Base-by-base conservation (phyloP, 352 stramenopile genomes). In the Globisporangium spinosum region DNA sequence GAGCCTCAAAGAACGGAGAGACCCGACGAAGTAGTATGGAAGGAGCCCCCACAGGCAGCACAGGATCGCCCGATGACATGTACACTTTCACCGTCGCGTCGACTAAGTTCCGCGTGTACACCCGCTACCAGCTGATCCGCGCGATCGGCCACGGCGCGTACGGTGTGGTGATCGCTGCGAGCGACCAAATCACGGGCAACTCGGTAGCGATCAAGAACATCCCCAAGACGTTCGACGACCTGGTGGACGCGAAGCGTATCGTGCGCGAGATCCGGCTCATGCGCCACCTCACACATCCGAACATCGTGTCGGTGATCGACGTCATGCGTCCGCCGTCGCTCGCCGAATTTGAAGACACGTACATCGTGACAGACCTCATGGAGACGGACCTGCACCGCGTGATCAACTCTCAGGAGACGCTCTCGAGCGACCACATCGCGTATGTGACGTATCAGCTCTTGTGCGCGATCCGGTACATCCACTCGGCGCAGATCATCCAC, bases 171-270 rank as follows among this genome's bases (percentile, higher is more conserved):
- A 91, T 94, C 66, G 86, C 86, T 38, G 86, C 84, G 20, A 91
- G 80, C 51, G 86, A 94, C 73, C 84, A 91, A 75, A 76, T 91
- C 51, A 90, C 82, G 38, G 86, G 86, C 60, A 91, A 93, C 59
- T 90, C 86, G 15, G 84, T 94, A 2, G 86, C 86, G 25, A 93
- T 94, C 72, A 94, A 94, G 69, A 94, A 94, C 68, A 87, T 94
- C 57, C 84, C 86, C 27, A 89, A 89, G 67, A 94, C 84, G 0
- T 94, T 94, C 25, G 86, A 94, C 51, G 86, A 94, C 64, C 75
- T 94, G 2, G 81, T 94, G 0, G 86, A 94, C 66, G 86, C 86
- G 25, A 94, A 94, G 77, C 84, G 86, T 13, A 94, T 94, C 22
- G 84, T 94, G 56, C 86, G 86, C 23, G 86, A 94, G 67, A 93